These are phyloP conservation scores for Erythrophleum fordii DNA, from an alignment of 306 rosid species.

Conservation along the genomic window DNA sequence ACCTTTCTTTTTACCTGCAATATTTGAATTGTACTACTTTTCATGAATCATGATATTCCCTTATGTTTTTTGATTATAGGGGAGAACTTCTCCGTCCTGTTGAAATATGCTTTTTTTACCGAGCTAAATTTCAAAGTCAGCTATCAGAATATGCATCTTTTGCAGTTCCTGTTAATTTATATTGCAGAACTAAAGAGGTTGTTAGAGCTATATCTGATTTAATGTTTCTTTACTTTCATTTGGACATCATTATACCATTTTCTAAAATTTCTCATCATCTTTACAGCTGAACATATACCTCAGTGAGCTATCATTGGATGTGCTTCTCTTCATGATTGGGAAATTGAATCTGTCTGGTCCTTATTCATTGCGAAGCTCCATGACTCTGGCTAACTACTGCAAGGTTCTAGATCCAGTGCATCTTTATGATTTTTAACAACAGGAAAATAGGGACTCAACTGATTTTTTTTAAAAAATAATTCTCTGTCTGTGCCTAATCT, in stretches of 20 bases:
- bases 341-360: slow-evolving; percentile 85
- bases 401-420: slow-evolving; percentile 59
- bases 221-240: slow-evolving; percentile 32
- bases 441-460: slow-evolving; percentile 13
- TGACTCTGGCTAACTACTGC: slow-evolving; percentile 78
- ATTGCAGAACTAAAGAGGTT: slow-evolving; percentile 81
- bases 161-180: slow-evolving; percentile 71
- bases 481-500: slow-evolving; percentile 31
- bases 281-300: slow-evolving; percentile 73
- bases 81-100: slow-evolving; percentile 74
- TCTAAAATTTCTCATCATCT: slow-evolving; percentile 43
- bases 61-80: slow-evolving; percentile 55
- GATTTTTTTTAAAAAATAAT: slow-evolving; percentile 2
- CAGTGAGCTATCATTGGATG: slow-evolving; percentile 82
- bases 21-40: slow-evolving; percentile 28
- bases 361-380: slow-evolving; percentile 68
- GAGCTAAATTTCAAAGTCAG: slow-evolving; percentile 53
- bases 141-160: slow-evolving; percentile 53
- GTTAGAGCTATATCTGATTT: slow-evolving; percentile 42
- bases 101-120: slow-evolving; percentile 70
- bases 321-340: slow-evolving; percentile 82
- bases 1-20: slow-evolving; percentile 17
- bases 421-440: slow-evolving; percentile 24
- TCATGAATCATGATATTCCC: slow-evolving; percentile 1
- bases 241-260: slow-evolving; percentile 23